Evolutionary conservation across 371 early-diverging fungal species (phyloP).

Genomic region (Mucor indicus): DNA sequence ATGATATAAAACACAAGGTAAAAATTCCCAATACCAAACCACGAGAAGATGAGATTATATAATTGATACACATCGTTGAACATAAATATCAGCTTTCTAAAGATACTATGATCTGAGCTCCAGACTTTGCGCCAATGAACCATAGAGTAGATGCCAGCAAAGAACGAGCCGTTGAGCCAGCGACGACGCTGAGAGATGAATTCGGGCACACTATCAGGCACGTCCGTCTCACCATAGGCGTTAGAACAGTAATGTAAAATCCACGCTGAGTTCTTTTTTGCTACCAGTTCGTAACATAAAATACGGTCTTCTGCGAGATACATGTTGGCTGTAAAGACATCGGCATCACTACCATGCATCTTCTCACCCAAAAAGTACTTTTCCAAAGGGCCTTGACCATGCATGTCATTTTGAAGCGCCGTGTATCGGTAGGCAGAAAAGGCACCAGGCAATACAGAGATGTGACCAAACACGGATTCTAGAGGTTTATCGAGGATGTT

Average conservation of each 20-base stretch:
- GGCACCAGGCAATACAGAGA: conserved; percentile 81
- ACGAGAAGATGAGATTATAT: conserved; percentile 60
- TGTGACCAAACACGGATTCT: conserved; percentile 82
- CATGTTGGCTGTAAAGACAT: conserved; percentile 74
- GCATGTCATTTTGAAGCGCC: conserved; percentile 66
- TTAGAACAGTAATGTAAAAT: conserved; percentile 59
- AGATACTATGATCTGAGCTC: conserved; percentile 55
- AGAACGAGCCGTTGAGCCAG: conserved; percentile 84
- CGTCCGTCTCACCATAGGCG: conserved; percentile 80
- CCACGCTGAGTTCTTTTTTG: conserved; percentile 66
- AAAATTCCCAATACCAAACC: conserved; percentile 75
- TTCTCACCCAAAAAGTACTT: conserved; percentile 79
- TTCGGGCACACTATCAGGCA: conserved; percentile 71
- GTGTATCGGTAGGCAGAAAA: conserved; percentile 82
- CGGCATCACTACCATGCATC: conserved; percentile 57
- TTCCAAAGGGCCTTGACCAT: conserved; percentile 64
- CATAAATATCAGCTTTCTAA: conserved; percentile 60
- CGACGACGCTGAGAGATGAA: conserved; percentile 83
- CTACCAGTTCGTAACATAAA: conserved; percentile 82
- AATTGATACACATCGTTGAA: conserved; percentile 63
- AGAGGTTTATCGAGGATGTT: conserved; percentile 88
- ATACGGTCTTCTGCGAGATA: conserved; percentile 84
- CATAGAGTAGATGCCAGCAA: conserved; percentile 55
- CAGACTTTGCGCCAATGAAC: conserved; percentile 52
- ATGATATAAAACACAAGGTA: conserved; percentile 73